These are phyloP conservation scores for Emydomyces testavorans DNA, from an alignment of 2,329 filamentous ascomycete genomes.

Conservation along the genomic window DNA sequence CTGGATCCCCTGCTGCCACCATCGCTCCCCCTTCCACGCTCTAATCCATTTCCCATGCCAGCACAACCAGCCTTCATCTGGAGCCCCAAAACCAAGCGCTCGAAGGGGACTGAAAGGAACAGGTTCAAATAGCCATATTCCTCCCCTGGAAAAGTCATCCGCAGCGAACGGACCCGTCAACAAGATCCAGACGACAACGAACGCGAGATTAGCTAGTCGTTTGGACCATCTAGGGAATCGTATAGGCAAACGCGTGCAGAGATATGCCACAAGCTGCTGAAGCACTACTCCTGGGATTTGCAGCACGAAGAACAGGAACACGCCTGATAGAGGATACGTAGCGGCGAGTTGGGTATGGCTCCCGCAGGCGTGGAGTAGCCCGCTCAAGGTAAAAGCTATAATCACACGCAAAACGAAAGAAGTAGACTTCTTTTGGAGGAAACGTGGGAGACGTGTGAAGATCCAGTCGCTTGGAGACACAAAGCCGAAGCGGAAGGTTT, in stretches of 20 bases:
- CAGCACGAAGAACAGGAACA: slow-evolving; percentile 58
- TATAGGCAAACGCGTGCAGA: slow-evolving; percentile 28
- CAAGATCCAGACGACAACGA: slow-evolving; percentile 56
- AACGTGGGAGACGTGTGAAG: slow-evolving; percentile 22
- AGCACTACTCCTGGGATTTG: slow-evolving; percentile 55
- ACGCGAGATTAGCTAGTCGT: slow-evolving; percentile 48
- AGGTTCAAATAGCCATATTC: slow-evolving; percentile 71
- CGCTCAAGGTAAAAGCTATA: slow-evolving; percentile 28
- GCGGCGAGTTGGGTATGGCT: slow-evolving; percentile 55
- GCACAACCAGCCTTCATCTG: slow-evolving; percentile 55
- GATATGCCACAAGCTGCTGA: slow-evolving; percentile 40
- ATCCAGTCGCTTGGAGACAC: slow-evolving; percentile 31
- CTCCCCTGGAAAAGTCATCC: slow-evolving; percentile 63
- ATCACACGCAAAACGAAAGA: slow-evolving; percentile 17
- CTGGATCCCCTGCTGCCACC: slow-evolving; percentile 49
- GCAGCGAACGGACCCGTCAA: slow-evolving; percentile 53
- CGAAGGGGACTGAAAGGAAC: slow-evolving; percentile 64
- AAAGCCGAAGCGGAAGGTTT: slow-evolving; percentile 61
- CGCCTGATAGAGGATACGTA: slow-evolving; percentile 43
- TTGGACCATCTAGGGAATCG: slow-evolving; percentile 38
- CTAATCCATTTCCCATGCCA: slow-evolving; percentile 48
- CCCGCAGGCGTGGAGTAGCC: slow-evolving; percentile 54
- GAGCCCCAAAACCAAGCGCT: slow-evolving; percentile 50
- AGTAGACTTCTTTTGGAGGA: slow-evolving; percentile 14
- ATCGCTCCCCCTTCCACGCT: slow-evolving; percentile 50